Conservation (phyloP, 768 basidiomycete species). For the Sarcomyxa edulis region DNA sequence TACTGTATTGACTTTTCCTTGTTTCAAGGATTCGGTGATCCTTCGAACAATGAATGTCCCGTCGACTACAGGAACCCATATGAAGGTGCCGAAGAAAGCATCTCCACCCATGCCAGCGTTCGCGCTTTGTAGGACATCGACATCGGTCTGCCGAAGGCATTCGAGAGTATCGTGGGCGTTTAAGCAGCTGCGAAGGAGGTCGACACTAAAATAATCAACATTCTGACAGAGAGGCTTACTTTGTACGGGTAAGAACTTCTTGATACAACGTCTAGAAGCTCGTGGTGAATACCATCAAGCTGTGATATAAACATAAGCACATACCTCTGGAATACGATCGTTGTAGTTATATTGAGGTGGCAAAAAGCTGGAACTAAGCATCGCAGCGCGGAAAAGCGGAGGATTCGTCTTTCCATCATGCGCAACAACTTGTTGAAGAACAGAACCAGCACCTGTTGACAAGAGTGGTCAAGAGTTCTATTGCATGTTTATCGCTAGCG, state of each 20-base stretch:
- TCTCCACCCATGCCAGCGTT: constrained; percentile 25
- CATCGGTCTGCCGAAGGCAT: constrained; percentile 33
- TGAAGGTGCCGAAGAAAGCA: constrained; percentile 33
- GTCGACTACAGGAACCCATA: constrained; percentile 42
- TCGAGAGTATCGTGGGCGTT: constrained; percentile 24
- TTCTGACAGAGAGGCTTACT: constrained; percentile 19
- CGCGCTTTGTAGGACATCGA: constrained; percentile 21
- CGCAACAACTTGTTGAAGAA: constrained; percentile 43
- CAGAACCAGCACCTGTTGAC: constrained; percentile 38
- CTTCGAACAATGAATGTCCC: constrained; percentile 38
- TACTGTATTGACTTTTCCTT: constrained; percentile 39
- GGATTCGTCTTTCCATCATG: constrained; percentile 39
- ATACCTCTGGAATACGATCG: constrained; percentile 33
- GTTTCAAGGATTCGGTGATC: constrained; percentile 29
- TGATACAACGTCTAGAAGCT: constrained; percentile 23
- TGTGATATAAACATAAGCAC: neutral
- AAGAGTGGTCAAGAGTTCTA: neutral
- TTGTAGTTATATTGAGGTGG: constrained; percentile 42
- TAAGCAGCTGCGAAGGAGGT: constrained; percentile 23
- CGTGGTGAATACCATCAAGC: neutral
- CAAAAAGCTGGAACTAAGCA: constrained; percentile 39
- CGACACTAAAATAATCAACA: neutral
- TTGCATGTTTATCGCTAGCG: neutral
- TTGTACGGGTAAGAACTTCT: constrained; percentile 25
- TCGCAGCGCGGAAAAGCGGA: constrained; percentile 36